A percentile compares a stretch with the other conserved stretches of the same genome.
phyloP scores from a whole-genome alignment of 2,329 filamentous ascomycete genomes.

The Arthrobotrys conoides region DNA sequence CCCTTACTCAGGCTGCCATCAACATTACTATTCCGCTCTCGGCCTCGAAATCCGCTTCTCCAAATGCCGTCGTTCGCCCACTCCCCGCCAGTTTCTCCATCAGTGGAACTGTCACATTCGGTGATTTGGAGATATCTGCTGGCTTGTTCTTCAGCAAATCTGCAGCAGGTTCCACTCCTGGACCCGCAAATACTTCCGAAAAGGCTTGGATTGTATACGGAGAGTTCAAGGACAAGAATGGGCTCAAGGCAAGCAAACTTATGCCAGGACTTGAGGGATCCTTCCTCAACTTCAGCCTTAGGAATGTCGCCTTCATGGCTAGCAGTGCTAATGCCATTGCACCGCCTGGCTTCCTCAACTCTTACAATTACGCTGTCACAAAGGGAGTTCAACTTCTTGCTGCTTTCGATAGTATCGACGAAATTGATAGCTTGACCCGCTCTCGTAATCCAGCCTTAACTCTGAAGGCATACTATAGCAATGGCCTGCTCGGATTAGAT shows the following conservation, averaged over 20 bases:
- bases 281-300: constrained; percentile 28
- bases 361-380: constrained; percentile 19
- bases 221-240: constrained; percentile 17
- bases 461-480: constrained; percentile 20
- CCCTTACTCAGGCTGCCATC: constrained; percentile 11
- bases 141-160: constrained; percentile 22
- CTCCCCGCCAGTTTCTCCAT: constrained; percentile 25
- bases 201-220: constrained; percentile 24
- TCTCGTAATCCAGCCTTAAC: constrained; percentile 24
- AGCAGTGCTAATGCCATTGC: constrained; percentile 10
- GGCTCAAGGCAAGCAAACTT: constrained; percentile 12
- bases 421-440: constrained; percentile 29
- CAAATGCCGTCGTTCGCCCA: constrained; percentile 14
- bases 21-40: constrained; percentile 27
- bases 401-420: constrained; percentile 29
- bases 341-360: constrained; percentile 22
- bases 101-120: constrained; percentile 19
- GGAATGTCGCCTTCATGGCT: constrained; percentile 28
- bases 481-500: constrained; percentile 15
- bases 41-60: constrained; percentile 2
- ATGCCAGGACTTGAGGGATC: constrained; percentile 17
- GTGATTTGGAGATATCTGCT: constrained; percentile 26
- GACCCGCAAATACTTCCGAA: neutral
- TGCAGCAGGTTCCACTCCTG: neutral
- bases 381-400: constrained; percentile 28